Percentiles rank a stretch among this genome's conserved stretches.
These are phyloP conservation scores for Termitomyces sp. DNA, from an alignment of 768 basidiomycete genomes.

Conservation along the genomic window DNA sequence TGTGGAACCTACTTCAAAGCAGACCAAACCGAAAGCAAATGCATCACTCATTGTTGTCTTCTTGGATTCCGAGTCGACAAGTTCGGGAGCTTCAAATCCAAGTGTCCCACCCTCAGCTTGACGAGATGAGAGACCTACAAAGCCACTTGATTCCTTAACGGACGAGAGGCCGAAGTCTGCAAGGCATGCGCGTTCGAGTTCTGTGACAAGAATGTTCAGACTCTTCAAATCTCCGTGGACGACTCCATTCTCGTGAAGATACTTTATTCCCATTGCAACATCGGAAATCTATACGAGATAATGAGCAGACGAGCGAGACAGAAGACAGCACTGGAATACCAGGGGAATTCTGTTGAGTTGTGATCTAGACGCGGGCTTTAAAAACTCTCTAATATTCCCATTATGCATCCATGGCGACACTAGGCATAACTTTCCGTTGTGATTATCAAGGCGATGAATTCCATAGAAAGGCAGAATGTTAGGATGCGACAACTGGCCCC, in stretches of 20 bases:
- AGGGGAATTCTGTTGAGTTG: conserved; percentile 3
- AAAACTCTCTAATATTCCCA: conserved; percentile 25
- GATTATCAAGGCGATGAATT: conserved; percentile 22
- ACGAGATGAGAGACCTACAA: conserved; percentile 11
- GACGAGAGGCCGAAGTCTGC: conserved; percentile 43
- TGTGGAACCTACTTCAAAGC: background rate
- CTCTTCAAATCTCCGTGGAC: conserved; percentile 43
- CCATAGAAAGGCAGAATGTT: conserved; percentile 32
- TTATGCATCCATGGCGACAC: conserved; percentile 33
- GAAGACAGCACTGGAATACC: background rate
- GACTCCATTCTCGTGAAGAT: conserved; percentile 29
- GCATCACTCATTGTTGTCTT: conserved; percentile 1
- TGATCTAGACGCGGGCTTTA: background rate
- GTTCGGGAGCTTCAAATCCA: conserved; percentile 30
- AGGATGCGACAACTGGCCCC: conserved; percentile 9
- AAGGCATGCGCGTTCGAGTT: conserved; percentile 30
- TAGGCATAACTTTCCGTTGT: conserved; percentile 21
- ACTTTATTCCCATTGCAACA: conserved; percentile 24
- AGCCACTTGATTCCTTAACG: conserved; percentile 12
- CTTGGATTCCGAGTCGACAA: conserved; percentile 15
- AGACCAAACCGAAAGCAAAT: conserved; percentile 2
- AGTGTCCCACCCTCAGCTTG: conserved; percentile 17
- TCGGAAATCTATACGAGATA: conserved; percentile 19
- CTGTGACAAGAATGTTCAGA: conserved; percentile 15
- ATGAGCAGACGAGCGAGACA: background rate